Base-by-base conservation (phyloP, 805 yeast species). In the Cyberlindnera euphorbiiphila region DNA sequence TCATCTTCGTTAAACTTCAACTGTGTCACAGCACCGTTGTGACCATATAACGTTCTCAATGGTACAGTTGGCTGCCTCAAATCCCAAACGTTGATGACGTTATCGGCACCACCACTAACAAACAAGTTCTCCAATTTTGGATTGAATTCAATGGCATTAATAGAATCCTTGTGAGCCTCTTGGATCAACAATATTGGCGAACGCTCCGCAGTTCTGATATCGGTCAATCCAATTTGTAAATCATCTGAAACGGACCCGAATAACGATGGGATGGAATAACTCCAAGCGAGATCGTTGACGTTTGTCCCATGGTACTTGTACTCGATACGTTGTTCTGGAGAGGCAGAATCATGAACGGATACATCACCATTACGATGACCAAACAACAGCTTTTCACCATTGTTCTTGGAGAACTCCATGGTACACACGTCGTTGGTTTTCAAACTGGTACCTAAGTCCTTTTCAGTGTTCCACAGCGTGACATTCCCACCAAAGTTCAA, bases 31-130 rank as follows among this genome's bases (percentile, higher is more conserved):
- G 75, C 65, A 16, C 67, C 72, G 29, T 67, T 58, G 56, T 85
- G 94, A 15, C 93, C 94, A 47, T 69, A 74, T 13, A 87, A 62
- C 39, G 73, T 72, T 50, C 91, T 71, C 22, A 84, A 50, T 20
- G 88, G 85, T 11, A 63, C 58, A 2, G 65, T 47, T 21, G 77
- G 66, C 52, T 78, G 77, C 54, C 95, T 71, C 37, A 84, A 60
- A 56, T 88, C 96, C 78, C 86, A 86, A 18, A 82, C 63, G 35
- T 74, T 74, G 15, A 86, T 74, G n/a, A 78, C 64, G 50, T 79
- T 78, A 56, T 87, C 96, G 19, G 81, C 76, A 10, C 87, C 82
- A 16, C 84, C 95, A 1, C 93, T 83, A 11, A 81, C 89, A 32
- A 84, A 67, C 41, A 85, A 57, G 26, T 68, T 58, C n/a, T 50